Conservation (phyloP, 225 moss, liverwort and hornwort species). For the Anthoceros angustus region DNA sequence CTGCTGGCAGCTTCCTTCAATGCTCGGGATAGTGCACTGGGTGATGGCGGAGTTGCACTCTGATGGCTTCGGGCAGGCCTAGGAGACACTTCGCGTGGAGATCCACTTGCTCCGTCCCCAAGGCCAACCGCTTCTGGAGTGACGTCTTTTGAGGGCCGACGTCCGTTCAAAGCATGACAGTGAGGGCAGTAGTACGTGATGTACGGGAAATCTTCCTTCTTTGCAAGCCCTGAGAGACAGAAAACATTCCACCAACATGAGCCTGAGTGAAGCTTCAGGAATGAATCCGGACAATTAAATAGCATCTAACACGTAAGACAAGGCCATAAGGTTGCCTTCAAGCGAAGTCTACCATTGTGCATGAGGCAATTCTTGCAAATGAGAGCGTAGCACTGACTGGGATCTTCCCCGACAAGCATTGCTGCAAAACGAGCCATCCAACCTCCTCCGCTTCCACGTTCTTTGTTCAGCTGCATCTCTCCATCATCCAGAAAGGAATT, state of each 20-base stretch:
- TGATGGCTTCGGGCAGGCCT: not conserved
- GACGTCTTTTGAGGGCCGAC: slow-evolving; percentile 6
- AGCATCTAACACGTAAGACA: not conserved
- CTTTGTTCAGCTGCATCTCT: slow-evolving; percentile 54
- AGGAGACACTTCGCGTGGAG: not conserved
- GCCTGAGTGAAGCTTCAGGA: not conserved
- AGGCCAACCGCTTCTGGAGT: not conserved
- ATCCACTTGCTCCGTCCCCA: not conserved
- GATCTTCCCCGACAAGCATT: slow-evolving; percentile 98
- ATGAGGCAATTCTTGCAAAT: slow-evolving; percentile 77
- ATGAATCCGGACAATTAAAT: too few relatives aligned
- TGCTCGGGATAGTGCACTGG: not conserved
- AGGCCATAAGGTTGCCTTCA: not conserved
- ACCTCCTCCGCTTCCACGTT: slow-evolving; percentile 55
- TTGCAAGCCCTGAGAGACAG: slow-evolving; percentile 57
- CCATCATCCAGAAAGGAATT: slow-evolving; percentile 43
- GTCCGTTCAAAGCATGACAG: slow-evolving; percentile 67
- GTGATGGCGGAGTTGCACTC: not conserved
- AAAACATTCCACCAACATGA: not conserved
- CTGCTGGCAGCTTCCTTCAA: not conserved
- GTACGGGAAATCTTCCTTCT: slow-evolving; percentile 83
- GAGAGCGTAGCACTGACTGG: slow-evolving; percentile 91
- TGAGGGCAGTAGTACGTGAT: slow-evolving; percentile 88
- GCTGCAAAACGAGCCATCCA: slow-evolving; percentile 91
- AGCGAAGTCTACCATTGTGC: slow-evolving; percentile 50